Evolutionary conservation across 2,329 filamentous ascomycete species (phyloP).

Genomic region (Cladobotryum protrusum): DNA sequence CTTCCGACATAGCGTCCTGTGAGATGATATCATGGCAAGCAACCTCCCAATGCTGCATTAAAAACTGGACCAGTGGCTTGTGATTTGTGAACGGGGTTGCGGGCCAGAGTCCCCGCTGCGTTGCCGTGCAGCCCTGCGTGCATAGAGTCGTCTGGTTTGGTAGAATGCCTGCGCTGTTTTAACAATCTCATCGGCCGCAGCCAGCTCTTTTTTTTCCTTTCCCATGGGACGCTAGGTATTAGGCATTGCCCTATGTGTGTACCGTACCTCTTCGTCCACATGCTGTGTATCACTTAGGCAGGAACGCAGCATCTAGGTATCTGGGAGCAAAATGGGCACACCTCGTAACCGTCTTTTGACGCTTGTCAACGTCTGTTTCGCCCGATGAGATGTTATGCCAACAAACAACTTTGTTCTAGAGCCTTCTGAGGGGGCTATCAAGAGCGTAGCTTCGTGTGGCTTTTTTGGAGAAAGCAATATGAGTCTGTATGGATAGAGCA

Average conservation of each 20-base stretch:
- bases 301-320: constrained; percentile 2
- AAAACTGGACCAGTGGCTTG: constrained; percentile 3
- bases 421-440: background rate
- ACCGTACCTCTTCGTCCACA: background rate
- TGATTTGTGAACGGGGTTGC: constrained; percentile 13
- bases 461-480: background rate
- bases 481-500: background rate
- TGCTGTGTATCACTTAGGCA: constrained; percentile 4
- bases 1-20: constrained; percentile 18
- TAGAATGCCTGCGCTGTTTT: background rate
- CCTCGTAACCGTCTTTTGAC: background rate
- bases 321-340: background rate
- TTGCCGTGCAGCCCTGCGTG: constrained; percentile 6
- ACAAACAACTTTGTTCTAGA: background rate
- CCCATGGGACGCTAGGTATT: background rate
- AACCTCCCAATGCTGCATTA: background rate
- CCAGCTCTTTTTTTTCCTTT: background rate
- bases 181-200: background rate
- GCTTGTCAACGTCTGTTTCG: background rate
- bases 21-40: constrained; percentile 27
- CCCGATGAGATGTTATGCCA: background rate
- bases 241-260: background rate
- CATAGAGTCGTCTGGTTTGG: background rate
- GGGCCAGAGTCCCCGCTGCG: constrained; percentile 9
- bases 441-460: background rate